These are phyloP conservation scores for Aspergillus aculeatinus DNA, from an alignment of 2,329 filamentous ascomycete species.

Conservation along the genomic window DNA sequence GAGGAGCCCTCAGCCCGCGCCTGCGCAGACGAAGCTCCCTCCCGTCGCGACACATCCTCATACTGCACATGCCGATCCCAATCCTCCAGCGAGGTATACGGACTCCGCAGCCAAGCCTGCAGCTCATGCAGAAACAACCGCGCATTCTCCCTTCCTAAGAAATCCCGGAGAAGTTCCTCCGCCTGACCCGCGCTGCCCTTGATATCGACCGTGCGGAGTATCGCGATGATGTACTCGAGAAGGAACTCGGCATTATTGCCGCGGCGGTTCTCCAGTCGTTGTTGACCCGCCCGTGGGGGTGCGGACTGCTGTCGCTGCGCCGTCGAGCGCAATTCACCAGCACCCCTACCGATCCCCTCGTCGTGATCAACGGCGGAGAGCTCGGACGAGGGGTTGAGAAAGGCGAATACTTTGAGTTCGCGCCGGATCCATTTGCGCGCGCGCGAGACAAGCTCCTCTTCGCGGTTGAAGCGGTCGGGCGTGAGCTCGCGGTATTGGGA, in stretches of 20 bases:
- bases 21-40: conserved; percentile 6
- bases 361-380: conserved; percentile 16
- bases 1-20: conserved; percentile 11
- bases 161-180: conserved; percentile 75
- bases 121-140: conserved; percentile 82
- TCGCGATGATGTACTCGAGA: conserved; percentile 79
- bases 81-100: conserved; percentile 66
- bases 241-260: conserved; percentile 77
- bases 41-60: conserved; percentile 23
- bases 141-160: conserved; percentile 71
- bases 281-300: conserved; percentile 27
- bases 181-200: conserved; percentile 76
- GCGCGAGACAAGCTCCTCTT: conserved; percentile 68
- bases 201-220: conserved; percentile 78
- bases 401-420: conserved; percentile 80
- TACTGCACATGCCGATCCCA: conserved; percentile 86
- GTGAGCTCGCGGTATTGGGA: conserved; percentile 75
- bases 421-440: conserved; percentile 79
- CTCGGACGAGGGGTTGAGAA: conserved; percentile 53
- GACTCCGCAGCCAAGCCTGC: conserved; percentile 77
- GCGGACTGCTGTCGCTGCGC: neutral
- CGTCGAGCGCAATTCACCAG: neutral
- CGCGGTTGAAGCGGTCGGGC: conserved; percentile 62
- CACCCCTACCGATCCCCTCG: neutral
- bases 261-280: conserved; percentile 44